Percentiles rank a stretch among this genome's conserved stretches.
phyloP scores from a whole-genome alignment of 345 rosid species.

The Chamaenerion angustifolium region DNA sequence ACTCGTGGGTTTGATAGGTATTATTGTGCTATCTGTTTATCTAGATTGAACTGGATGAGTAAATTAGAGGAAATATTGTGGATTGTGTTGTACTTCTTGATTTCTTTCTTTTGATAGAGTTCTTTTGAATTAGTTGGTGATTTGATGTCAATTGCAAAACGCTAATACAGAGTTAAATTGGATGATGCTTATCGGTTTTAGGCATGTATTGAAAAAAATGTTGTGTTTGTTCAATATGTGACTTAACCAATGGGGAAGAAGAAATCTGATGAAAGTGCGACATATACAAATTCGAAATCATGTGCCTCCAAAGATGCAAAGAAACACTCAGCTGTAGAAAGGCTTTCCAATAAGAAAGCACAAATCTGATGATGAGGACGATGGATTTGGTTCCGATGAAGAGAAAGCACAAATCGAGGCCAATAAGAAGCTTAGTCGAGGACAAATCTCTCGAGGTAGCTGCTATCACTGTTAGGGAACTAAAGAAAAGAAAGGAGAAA shows the following conservation, averaged over 20 bases:
- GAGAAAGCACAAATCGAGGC: slow-evolving; percentile 24
- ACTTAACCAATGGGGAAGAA: slow-evolving; percentile 53
- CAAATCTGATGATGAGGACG: slow-evolving; percentile 73
- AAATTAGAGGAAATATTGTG: no score
- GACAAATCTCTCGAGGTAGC: slow-evolving; percentile 37
- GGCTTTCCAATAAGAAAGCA: slow-evolving; percentile 67
- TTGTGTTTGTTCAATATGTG: no score
- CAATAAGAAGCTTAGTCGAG: slow-evolving; percentile 16
- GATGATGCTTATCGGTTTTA: no score
- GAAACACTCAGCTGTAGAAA: slow-evolving; percentile 57
- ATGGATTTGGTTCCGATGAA: slow-evolving; percentile 28
- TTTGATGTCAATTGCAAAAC: no score
- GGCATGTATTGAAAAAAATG: no score
- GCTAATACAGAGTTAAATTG: no score
- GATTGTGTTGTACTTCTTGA: no score
- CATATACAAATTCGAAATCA: slow-evolving; percentile 30
- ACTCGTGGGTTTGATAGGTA: no score
- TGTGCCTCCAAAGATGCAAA: slow-evolving; percentile 40
- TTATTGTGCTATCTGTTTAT: no score
- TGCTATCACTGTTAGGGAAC: slow-evolving; percentile 48
- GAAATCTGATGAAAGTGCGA: slow-evolving; percentile 42
- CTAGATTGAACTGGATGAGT: no score
- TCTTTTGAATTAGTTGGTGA: no score
- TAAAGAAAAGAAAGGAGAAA: slow-evolving; percentile 74
- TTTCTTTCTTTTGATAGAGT: no score